Evolutionary conservation across 495 filamentous ascomycete species (phyloP).

Genomic region (Penicillium goetzii): DNA sequence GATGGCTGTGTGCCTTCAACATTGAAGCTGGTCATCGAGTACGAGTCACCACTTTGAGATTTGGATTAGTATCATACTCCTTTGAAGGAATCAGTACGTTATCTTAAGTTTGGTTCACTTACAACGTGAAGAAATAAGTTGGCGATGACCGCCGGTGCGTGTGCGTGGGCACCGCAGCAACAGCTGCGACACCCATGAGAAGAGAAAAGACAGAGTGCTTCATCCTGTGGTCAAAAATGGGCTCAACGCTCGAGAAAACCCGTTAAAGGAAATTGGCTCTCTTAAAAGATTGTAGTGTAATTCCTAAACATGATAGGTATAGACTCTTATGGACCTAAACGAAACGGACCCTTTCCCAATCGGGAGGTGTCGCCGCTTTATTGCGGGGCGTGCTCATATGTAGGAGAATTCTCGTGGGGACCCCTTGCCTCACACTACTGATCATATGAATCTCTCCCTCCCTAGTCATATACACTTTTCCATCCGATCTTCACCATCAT

Average conservation of each 20-base stretch:
- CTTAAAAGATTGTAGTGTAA: neutral
- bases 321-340: neutral
- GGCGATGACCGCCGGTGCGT: conserved; percentile 15
- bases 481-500: no score
- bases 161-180: conserved; percentile 26
- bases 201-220: conserved; percentile 10
- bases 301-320: neutral
- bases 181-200: conserved; percentile 24
- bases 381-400: neutral
- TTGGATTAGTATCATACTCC: neutral
- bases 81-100: neutral
- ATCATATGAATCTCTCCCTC: no score
- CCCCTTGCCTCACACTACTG: neutral
- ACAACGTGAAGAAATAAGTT: conserved; percentile 47
- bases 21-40: conserved; percentile 70
- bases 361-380: conserved; percentile 4
- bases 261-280: neutral
- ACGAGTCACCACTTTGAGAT: conserved; percentile 57
- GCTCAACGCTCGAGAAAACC: neutral
- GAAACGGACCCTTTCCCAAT: conserved; percentile 7
- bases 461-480: no score
- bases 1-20: conserved; percentile 61
- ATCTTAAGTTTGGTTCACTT: neutral
- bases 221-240: neutral
- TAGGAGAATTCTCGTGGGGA: conserved; percentile 3